Conservation (phyloP, 1,284 basidiomycete species). For the Heterobasidion annosum region DNA sequence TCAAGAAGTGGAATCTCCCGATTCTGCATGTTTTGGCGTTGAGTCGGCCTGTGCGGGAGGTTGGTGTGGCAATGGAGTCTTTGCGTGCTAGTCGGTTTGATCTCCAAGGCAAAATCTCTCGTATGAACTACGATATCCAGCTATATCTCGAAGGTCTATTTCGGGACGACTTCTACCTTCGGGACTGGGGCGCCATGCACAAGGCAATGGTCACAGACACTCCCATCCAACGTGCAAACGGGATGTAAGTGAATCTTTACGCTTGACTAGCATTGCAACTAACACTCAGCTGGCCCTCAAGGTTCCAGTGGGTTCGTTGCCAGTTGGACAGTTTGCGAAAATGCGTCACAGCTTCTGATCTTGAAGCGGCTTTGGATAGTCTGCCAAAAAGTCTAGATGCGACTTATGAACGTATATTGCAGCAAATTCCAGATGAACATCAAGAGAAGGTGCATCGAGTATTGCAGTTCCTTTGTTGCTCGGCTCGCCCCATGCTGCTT, state of each 20-base stretch:
- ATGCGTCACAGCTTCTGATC: not conserved
- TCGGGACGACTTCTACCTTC: not conserved
- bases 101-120: not conserved
- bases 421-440: not conserved
- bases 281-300: not conserved
- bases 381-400: slow-evolving; percentile 2
- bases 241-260: not conserved
- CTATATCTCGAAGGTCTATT: not conserved
- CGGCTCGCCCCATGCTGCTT: not conserved
- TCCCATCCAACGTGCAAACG: not conserved
- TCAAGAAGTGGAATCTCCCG: not conserved
- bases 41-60: not conserved
- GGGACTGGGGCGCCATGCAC: not conserved
- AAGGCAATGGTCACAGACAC: not conserved
- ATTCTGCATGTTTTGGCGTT: not conserved
- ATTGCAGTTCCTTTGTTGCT: slow-evolving; percentile 3
- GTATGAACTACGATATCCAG: not conserved
- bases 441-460: not conserved
- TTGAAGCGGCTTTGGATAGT: not conserved
- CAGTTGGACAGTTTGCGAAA: slow-evolving; percentile 1
- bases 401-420: slow-evolving; percentile 5
- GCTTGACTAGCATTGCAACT: not conserved
- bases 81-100: not conserved
- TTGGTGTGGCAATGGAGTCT: not conserved
- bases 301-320: slow-evolving; percentile 1